Percentiles rank a stretch among this genome's conserved stretches.
phyloP scores from a whole-genome alignment of 2,329 filamentous ascomycete species.

The Talaromyces sp. region DNA sequence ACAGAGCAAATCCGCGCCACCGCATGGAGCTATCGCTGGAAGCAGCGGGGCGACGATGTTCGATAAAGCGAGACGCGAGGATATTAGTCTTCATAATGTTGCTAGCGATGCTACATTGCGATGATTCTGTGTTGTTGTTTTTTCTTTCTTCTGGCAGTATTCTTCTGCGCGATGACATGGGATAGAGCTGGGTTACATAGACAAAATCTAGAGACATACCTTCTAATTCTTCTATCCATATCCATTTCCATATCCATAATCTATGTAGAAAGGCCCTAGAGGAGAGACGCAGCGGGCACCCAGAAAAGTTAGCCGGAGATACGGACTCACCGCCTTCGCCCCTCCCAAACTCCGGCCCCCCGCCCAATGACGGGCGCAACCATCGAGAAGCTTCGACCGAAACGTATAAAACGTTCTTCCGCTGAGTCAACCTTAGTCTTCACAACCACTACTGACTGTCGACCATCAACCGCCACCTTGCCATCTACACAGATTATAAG shows the following conservation, averaged over 20 bases:
- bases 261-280: background rate
- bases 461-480: background rate
- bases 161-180: background rate
- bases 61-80: constrained; percentile 14
- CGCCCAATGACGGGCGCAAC: constrained; percentile 8
- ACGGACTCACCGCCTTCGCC: constrained; percentile 15
- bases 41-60: constrained; percentile 11
- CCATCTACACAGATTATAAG: background rate
- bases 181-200: constrained; percentile 5
- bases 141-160: background rate
- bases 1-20: background rate
- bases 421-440: background rate
- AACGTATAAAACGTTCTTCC: constrained; percentile 7
- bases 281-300: background rate
- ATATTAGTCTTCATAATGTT: constrained; percentile 17
- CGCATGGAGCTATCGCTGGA: background rate
- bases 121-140: background rate
- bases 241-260: background rate
- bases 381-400: constrained; percentile 17
- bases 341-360: constrained; percentile 9
- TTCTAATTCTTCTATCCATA: background rate
- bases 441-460: background rate
- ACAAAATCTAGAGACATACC: background rate
- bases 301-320: background rate
- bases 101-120: constrained; percentile 4